Base-by-base conservation (phyloP, 768 basidiomycete genomes). In the Amanita jacksonii region DNA sequence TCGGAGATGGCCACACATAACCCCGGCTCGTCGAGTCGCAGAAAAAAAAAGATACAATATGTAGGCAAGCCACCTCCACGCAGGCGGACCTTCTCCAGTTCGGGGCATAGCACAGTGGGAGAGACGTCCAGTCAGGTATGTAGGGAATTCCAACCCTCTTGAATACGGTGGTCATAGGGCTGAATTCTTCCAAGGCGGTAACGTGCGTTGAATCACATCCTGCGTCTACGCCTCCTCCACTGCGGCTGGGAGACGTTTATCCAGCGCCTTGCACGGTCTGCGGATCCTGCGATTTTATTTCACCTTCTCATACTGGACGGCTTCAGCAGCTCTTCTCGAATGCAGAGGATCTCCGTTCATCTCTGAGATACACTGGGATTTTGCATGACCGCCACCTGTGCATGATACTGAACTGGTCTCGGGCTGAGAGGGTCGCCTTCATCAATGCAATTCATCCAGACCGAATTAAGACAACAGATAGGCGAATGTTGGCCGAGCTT, bases 371-470 rank as follows among this genome's bases (percentile, higher is more conserved):
- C 2, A 45, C 31, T 24, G 49, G 51, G 18, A 24, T 52, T 10
- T 20, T 43, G n/a, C 45, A 48, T 18, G 49, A 50, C 24, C 46
- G 39, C 12, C 51, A 52, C 31, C 47, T 52, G 8, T 47, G 39
- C 22, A 16, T 23, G 8, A 27, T 41, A 9, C 42, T 54, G 12
- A 41, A 31, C 27, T 44, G 43, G 43, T 12, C 33, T 3, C 24
- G 8, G 2, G 34, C 35, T 8, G 25, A 44, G 18, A 23, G 43
- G 12, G 10, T 25, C 8, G 34, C 33, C 24, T 44, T 44, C 18
- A 19, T 44, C 16, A 30, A 30, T 10, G 15, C 43, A 15, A 33
- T 44, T 33, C 20, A 22, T 5, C n/a, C 23, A 12, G 25, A 37
- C 19, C 22, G 20, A 27, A 27, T 44, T 9, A 24, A 16, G n/a